Evolutionary conservation across 2,329 filamentous ascomycete species (phyloP).

Genomic region (Apiospora koreana): DNA sequence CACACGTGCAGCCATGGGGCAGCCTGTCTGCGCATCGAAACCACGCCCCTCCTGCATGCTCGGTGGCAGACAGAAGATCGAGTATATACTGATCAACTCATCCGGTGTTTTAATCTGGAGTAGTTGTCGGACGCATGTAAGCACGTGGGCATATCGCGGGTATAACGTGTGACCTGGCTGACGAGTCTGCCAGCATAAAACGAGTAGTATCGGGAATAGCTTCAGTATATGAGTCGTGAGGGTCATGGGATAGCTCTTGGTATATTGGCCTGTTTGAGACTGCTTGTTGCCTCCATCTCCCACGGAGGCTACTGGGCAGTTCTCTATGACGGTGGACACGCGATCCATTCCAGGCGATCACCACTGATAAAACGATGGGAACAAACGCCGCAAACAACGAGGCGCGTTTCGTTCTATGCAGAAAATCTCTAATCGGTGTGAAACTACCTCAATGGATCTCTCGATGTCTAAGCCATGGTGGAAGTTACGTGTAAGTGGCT

Average conservation of each 20-base stretch:
- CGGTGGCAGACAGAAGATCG: not conserved
- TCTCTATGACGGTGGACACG: not conserved
- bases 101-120: not conserved
- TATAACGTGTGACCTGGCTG: not conserved
- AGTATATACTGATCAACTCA: not conserved
- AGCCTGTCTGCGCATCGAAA: not conserved
- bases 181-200: not conserved
- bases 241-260: not conserved
- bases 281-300: not conserved
- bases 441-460: conserved; percentile 6
- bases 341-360: not conserved
- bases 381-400: conserved; percentile 1
- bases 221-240: not conserved
- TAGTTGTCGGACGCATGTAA: not conserved
- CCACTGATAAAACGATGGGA: not conserved
- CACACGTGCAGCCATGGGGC: not conserved
- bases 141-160: not conserved
- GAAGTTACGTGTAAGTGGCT: conserved; percentile 1
- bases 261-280: not conserved
- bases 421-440: not conserved
- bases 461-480: not conserved
- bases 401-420: conserved; percentile 7
- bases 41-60: not conserved
- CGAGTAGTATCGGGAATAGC: not conserved
- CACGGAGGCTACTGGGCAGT: too few relatives aligned